Conservation (phyloP, 1,284 basidiomycete genomes). For the Pseudozyma tsukubaensis region DNA sequence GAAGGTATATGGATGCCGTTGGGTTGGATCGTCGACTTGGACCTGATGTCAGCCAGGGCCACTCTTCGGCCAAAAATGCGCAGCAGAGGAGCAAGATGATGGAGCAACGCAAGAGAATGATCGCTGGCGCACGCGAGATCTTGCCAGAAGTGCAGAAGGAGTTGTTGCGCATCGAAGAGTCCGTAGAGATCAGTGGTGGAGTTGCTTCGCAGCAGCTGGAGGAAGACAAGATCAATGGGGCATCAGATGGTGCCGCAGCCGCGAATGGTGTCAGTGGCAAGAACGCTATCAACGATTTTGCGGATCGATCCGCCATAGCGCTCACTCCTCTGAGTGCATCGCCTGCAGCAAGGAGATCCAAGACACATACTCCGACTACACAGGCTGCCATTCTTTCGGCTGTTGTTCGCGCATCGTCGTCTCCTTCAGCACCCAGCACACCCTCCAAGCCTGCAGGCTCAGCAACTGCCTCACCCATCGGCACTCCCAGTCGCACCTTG, state of each 20-base stretch:
- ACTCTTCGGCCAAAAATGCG: slow-evolving; percentile 26
- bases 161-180: slow-evolving; percentile 49
- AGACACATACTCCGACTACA: slow-evolving; percentile 29
- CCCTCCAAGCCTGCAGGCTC: slow-evolving; percentile 20
- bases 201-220: background rate
- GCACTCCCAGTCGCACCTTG: slow-evolving; percentile 15
- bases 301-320: slow-evolving; percentile 12
- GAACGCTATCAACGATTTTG: slow-evolving; percentile 9
- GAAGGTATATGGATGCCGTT: slow-evolving; percentile 61
- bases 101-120: slow-evolving; percentile 51
- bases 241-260: background rate
- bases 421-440: slow-evolving; percentile 36
- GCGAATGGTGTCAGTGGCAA: slow-evolving; percentile 5
- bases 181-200: slow-evolving; percentile 36
- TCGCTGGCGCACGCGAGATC: slow-evolving; percentile 46
- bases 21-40: slow-evolving; percentile 55
- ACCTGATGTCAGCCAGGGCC: slow-evolving; percentile 46
- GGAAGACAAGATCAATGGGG: slow-evolving; percentile 3
- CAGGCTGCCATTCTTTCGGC: slow-evolving; percentile 50
- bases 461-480: slow-evolving; percentile 10
- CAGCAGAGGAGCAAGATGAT: slow-evolving; percentile 46
- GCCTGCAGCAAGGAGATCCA: slow-evolving; percentile 27
- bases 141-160: slow-evolving; percentile 55
- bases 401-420: slow-evolving; percentile 44
- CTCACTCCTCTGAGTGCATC: slow-evolving; percentile 45